These are phyloP conservation scores for Leccinellum albellum DNA, from an alignment of 768 basidiomycete species.

Conservation along the genomic window DNA sequence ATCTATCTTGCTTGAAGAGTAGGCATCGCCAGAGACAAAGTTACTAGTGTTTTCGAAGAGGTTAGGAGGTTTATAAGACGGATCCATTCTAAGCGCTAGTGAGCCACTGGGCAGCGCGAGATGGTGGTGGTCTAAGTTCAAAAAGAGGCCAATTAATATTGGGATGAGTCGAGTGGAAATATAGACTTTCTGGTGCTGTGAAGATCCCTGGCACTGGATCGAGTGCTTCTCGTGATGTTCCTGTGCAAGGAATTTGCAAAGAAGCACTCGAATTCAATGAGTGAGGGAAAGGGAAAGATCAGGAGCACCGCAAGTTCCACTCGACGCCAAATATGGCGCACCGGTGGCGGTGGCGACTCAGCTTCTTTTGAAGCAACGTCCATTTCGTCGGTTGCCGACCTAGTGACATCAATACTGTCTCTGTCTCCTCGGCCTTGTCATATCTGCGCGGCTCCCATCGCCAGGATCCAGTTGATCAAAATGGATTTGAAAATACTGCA, in stretches of 20 bases:
- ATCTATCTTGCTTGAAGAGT: constrained; percentile 8
- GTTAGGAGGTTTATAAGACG: constrained; percentile 7
- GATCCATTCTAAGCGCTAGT: constrained; percentile 6
- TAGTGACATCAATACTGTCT: too few relatives aligned
- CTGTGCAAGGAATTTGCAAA: constrained; percentile 3
- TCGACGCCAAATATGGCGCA: too few relatives aligned
- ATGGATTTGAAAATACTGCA: too few relatives aligned
- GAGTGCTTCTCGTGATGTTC: constrained; percentile 10
- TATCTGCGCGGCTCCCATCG: too few relatives aligned
- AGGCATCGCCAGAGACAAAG: neutral
- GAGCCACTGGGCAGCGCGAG: neutral
- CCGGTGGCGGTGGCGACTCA: too few relatives aligned
- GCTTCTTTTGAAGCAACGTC: too few relatives aligned
- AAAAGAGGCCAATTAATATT: constrained; percentile 4
- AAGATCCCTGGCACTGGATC: constrained; percentile 7
- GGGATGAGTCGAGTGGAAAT: neutral
- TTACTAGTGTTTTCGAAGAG: neutral
- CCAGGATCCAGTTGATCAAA: too few relatives aligned
- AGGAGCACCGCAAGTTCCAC: too few relatives aligned
- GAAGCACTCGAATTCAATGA: constrained; percentile 2
- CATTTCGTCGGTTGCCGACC: too few relatives aligned
- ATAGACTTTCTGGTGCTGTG: constrained; percentile 8
- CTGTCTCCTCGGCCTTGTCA: too few relatives aligned
- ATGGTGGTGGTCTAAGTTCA: constrained; percentile 2
- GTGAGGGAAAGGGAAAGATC: neutral